Percentiles rank a stretch among this genome's conserved stretches.
phyloP scores from a whole-genome alignment of 2,329 filamentous ascomycete species.

The Pseudopithomyces maydicus region DNA sequence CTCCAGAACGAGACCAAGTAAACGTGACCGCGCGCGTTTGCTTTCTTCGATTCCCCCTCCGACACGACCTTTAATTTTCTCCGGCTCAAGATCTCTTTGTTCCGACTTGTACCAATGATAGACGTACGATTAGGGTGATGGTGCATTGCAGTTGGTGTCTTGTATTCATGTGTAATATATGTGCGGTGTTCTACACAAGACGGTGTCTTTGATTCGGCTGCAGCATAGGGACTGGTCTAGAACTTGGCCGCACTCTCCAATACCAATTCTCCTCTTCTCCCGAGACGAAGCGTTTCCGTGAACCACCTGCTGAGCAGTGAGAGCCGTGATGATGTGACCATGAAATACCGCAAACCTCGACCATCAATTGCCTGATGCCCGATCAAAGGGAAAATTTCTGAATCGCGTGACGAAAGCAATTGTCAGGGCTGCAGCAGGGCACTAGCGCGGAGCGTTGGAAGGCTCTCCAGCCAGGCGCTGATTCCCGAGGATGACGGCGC shows the following conservation, averaged over 20 bases:
- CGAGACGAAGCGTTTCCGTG: too few relatives aligned
- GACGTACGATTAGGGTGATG: constrained; percentile 45
- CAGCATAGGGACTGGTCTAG: constrained; percentile 40
- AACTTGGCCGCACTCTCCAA: constrained; percentile 43
- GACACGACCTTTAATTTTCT: constrained; percentile 36
- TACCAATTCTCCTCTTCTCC: constrained; percentile 41
- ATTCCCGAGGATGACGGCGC: constrained; percentile 1
- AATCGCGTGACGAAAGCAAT: background rate
- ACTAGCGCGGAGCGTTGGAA: constrained; percentile 28
- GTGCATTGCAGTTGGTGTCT: constrained; percentile 24
- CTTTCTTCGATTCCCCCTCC: constrained; percentile 14
- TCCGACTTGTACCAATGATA: constrained; percentile 47
- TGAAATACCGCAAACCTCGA: too few relatives aligned
- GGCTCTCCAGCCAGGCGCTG: background rate
- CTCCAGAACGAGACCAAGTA: constrained; percentile 74
- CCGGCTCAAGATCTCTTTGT: constrained; percentile 22
- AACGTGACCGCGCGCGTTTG: constrained; percentile 43
- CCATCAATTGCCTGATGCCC: too few relatives aligned
- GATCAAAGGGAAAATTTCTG: too few relatives aligned
- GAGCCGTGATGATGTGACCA: too few relatives aligned
- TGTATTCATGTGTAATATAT: constrained; percentile 42
- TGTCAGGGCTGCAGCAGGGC: constrained; percentile 13
- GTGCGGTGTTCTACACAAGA: constrained; percentile 40
- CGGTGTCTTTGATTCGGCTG: constrained; percentile 38
- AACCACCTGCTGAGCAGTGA: background rate